Conservation (phyloP, 495 filamentous ascomycete species). For the Penicillium arizonense region DNA sequence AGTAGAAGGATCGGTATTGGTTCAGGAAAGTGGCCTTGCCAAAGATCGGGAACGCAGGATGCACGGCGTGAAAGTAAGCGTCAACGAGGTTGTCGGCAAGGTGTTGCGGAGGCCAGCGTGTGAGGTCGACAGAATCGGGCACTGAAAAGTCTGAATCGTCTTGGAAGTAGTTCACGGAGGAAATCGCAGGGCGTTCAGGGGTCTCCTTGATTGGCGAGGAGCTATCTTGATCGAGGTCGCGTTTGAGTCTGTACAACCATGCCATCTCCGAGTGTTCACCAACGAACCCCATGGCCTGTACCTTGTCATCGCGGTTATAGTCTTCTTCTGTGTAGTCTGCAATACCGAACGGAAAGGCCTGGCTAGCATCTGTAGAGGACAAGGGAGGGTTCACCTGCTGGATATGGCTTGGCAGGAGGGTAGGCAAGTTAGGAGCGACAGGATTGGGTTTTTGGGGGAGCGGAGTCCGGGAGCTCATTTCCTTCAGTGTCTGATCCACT, state of each 20-base stretch:
- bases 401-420: neutral
- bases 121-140: constrained; percentile 44
- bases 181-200: constrained; percentile 27
- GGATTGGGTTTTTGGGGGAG: constrained; percentile 2
- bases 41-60: constrained; percentile 60
- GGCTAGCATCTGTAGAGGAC: constrained; percentile 20
- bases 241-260: constrained; percentile 56
- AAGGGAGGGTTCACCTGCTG: neutral
- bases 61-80: constrained; percentile 54
- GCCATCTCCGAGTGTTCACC: constrained; percentile 62
- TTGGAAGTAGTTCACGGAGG: constrained; percentile 53
- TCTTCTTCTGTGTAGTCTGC: constrained; percentile 59
- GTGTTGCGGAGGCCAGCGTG: constrained; percentile 46
- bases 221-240: constrained; percentile 29
- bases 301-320: constrained; percentile 50
- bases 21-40: constrained; percentile 42
- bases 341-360: constrained; percentile 46
- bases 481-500: constrained; percentile 35
- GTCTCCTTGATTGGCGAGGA: constrained; percentile 13
- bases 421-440: neutral
- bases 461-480: neutral
- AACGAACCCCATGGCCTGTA: constrained; percentile 55
- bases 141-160: constrained; percentile 49
- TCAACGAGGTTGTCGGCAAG: constrained; percentile 53
- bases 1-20: constrained; percentile 43